Conservation (phyloP, 108 stramenopile species). For the Pelagomonas calceolata region DNA sequence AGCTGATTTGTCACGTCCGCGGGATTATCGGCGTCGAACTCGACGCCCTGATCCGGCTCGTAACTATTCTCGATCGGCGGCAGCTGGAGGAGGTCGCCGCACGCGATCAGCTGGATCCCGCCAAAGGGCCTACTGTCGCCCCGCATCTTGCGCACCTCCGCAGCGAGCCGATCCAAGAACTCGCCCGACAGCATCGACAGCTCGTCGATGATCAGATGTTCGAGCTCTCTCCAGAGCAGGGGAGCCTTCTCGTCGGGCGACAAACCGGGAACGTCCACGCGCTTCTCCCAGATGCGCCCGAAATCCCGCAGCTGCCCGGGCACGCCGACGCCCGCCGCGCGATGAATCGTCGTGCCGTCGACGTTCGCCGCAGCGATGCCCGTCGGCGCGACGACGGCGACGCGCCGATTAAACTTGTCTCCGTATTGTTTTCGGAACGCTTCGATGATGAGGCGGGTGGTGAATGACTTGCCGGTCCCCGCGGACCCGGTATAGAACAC, state of each 20-base stretch:
- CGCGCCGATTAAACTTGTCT: not conserved
- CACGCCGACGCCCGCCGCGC: slow-evolving; percentile 15
- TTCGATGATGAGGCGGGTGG: slow-evolving; percentile 2
- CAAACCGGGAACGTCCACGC: too few species aligned
- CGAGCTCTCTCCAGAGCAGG: slow-evolving; percentile 19
- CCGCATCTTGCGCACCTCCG: slow-evolving; percentile 17
- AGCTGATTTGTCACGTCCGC: not conserved
- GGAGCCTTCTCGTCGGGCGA: slow-evolving; percentile 33
- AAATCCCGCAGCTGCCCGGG: not conserved
- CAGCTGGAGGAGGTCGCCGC: slow-evolving; percentile 78
- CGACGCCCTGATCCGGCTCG: not conserved
- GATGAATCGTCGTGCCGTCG: slow-evolving; percentile 17
- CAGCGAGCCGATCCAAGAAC: slow-evolving; percentile 29
- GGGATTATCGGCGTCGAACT: not conserved
- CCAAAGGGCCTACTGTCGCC: slow-evolving; percentile 40
- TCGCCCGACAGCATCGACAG: slow-evolving; percentile 41
- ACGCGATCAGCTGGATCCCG: slow-evolving; percentile 54
- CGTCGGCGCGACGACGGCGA: slow-evolving; percentile 18
- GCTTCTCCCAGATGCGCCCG: not conserved
- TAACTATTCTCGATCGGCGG: slow-evolving; percentile 36
- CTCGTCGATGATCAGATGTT: slow-evolving; percentile 40
- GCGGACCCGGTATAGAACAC: slow-evolving; percentile 25
- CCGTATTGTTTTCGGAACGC: not conserved
- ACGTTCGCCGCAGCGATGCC: slow-evolving; percentile 20
- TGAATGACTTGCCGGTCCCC: slow-evolving; percentile 18